These are phyloP conservation scores for Eucalyptus victrix DNA, from an alignment of 345 rosid genomes.

Conservation along the genomic window DNA sequence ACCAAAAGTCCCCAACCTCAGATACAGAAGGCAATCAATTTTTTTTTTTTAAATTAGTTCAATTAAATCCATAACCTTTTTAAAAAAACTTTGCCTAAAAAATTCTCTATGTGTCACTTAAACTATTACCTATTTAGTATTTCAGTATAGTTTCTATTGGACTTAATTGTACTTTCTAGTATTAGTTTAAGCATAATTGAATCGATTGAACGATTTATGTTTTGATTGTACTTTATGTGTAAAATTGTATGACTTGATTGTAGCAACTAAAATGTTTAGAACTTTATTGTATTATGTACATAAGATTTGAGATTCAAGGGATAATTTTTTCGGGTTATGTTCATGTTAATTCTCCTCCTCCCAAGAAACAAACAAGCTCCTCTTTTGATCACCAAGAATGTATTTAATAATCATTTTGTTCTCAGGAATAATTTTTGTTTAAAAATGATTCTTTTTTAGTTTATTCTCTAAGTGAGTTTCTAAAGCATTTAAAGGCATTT, in stretches of 20 bases:
- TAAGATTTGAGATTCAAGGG: neutral
- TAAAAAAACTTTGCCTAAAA: neutral
- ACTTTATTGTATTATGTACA: neutral
- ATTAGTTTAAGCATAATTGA: neutral
- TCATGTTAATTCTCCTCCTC: neutral
- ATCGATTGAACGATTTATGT: neutral
- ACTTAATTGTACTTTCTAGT: neutral
- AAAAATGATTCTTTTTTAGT: too few species aligned
- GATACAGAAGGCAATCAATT: neutral
- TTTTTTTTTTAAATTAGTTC: neutral
- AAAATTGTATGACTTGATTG: neutral
- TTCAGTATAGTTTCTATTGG: neutral
- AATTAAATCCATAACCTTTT: neutral
- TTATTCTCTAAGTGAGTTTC: too few species aligned
- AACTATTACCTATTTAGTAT: neutral
- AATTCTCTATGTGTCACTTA: neutral
- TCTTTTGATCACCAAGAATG: neutral
- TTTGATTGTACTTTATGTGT: neutral
- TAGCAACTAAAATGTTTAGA: neutral
- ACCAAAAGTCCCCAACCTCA: neutral
- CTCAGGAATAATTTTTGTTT: fast-evolving
- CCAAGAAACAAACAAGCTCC: neutral
- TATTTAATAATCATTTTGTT: fast-evolving
- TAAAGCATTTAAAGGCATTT: too few species aligned
- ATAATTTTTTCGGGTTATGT: neutral